These are phyloP conservation scores for Rossbeevera mucosa DNA, from an alignment of 768 basidiomycete species.

Conservation along the genomic window DNA sequence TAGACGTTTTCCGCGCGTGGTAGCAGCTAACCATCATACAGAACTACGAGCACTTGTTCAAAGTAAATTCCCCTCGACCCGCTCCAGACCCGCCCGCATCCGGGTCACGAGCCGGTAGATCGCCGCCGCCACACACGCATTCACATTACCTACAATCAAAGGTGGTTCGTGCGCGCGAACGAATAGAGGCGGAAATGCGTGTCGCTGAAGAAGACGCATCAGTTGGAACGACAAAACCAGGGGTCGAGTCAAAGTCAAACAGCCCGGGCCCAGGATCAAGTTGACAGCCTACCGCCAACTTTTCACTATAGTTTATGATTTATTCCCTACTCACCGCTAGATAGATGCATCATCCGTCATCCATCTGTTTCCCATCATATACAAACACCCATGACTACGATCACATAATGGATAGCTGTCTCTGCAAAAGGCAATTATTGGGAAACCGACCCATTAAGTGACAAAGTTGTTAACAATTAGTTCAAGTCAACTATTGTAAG, in stretches of 20 bases:
- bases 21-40: conserved; percentile 30
- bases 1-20: conserved; percentile 2
- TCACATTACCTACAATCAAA: conserved; percentile 97
- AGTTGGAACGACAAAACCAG: conserved; percentile 15
- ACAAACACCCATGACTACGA: conserved; percentile 10
- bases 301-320: conserved; percentile 7
- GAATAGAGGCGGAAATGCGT: conserved; percentile 83
- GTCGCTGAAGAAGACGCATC: conserved; percentile 23
- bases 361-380: conserved; percentile 16
- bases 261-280: conserved; percentile 19
- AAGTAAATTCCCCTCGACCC: conserved; percentile 75
- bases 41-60: conserved; percentile 93
- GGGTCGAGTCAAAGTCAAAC: conserved; percentile 15
- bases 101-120: conserved; percentile 37
- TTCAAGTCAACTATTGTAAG: neutral
- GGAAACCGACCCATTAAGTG: neutral
- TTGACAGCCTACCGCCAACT: conserved; percentile 11
- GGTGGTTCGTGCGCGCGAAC: conserved; percentile 89
- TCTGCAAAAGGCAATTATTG: neutral
- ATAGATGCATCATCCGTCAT: conserved; percentile 17
- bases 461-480: neutral
- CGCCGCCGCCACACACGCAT: conserved; percentile 42
- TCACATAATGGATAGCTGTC: conserved; percentile 10
- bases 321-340: conserved; percentile 18
- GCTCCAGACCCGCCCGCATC: conserved; percentile 44